A percentile compares a stretch with the other conserved stretches of the same genome.
Conservation (phyloP, 768 basidiomycete species). For the Amanita exitialis region DNA sequence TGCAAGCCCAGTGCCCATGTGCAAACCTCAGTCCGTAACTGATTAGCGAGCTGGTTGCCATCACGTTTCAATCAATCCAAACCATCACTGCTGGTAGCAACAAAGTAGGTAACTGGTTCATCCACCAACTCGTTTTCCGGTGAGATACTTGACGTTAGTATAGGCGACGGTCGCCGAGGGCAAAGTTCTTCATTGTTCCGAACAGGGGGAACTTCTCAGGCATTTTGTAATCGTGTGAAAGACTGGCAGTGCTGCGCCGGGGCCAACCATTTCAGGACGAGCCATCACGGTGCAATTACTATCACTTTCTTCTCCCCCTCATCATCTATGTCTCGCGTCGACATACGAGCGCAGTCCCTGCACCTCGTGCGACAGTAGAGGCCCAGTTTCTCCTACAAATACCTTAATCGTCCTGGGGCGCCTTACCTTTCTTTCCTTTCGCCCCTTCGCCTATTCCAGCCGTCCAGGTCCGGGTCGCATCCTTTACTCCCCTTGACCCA, state of each 20-base stretch:
- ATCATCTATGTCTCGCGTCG: constrained; percentile 10
- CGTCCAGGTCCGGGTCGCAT: constrained; percentile 7
- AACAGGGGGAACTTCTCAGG: not conserved
- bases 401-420: constrained; percentile 14
- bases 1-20: no score
- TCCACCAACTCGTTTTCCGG: not conserved
- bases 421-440: constrained; percentile 7
- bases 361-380: constrained; percentile 5
- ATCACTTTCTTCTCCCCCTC: constrained; percentile 14
- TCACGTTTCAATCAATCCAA: not conserved
- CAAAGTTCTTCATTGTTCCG: not conserved
- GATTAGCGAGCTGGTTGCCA: not conserved
- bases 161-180: not conserved
- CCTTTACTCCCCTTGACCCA: not conserved
- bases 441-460: constrained; percentile 8
- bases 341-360: constrained; percentile 6
- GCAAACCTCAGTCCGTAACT: no score
- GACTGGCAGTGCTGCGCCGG: constrained; percentile 19
- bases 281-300: constrained; percentile 11
- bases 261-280: constrained; percentile 1
- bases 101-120: not conserved
- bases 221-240: constrained; percentile 15
- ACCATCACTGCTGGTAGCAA: not conserved
- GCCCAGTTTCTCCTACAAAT: constrained; percentile 8
- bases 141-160: not conserved